Conservation (phyloP, 2,329 filamentous ascomycete species). For the Tothia fuscella region DNA sequence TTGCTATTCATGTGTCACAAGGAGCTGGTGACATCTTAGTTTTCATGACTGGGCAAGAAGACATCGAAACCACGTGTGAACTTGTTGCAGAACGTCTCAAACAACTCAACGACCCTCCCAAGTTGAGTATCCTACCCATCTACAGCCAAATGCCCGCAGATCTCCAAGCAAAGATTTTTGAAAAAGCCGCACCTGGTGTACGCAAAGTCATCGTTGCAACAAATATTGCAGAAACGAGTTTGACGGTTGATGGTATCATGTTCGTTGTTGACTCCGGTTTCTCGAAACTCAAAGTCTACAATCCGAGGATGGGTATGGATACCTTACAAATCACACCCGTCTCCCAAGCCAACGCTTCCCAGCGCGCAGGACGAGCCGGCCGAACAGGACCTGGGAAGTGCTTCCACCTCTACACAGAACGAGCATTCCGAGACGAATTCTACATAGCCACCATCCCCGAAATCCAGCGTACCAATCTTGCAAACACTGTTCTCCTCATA, state of each 20-base stretch:
- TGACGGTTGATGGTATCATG: conserved; percentile 98
- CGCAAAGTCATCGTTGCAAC: conserved; percentile 97
- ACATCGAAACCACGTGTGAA: conserved; percentile 95
- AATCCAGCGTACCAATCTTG: conserved; percentile 90
- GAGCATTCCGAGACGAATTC: conserved; percentile 89
- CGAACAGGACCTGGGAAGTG: conserved; percentile 92
- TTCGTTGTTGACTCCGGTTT: conserved; percentile 96
- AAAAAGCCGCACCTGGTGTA: conserved; percentile 77
- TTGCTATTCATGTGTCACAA: conserved; percentile 94
- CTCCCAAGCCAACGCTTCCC: conserved; percentile 88
- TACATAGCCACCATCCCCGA: conserved; percentile 96
- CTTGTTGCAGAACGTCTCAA: conserved; percentile 77
- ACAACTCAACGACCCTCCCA: conserved; percentile 84
- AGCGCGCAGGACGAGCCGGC: conserved; percentile 85
- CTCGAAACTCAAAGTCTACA: conserved; percentile 97
- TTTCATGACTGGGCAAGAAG: conserved; percentile 98
- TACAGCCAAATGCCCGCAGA: conserved; percentile 99
- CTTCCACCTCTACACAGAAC: conserved; percentile 86
- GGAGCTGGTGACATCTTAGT: conserved; percentile 87
- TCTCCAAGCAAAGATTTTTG: conserved; percentile 94
- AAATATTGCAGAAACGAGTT: conserved; percentile 94
- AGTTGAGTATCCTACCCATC: conserved; percentile 88
- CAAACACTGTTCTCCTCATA: conserved; percentile 85
- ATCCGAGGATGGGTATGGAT: conserved; percentile 98
- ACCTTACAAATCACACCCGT: conserved; percentile 96